Base-by-base conservation (phyloP, 1,284 basidiomycete species). In the Agaricales sp. region DNA sequence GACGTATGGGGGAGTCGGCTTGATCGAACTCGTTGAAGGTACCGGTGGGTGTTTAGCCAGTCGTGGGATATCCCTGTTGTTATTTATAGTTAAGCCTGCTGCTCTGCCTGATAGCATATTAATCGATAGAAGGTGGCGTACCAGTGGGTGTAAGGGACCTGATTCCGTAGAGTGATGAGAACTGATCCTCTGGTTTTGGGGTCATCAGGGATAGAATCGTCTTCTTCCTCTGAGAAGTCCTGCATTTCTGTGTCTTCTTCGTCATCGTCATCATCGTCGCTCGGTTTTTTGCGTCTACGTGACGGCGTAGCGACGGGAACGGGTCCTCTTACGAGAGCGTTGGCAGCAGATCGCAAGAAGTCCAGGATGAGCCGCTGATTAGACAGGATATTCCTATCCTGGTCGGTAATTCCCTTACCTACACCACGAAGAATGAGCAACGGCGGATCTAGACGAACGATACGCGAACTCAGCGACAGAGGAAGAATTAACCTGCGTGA, bases 391-490 rank as follows among this genome's bases (percentile, higher is more conserved):
- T 98, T 99, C 48, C 95, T 80, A 58, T 93, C 86, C 67, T 95
- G 92, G 62, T 99, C 92, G 43, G 90, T 82, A 56, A 98, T 95
- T 0, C 94, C 92, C 56, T 87, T 90, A 23, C 92, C 92, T 93
- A 35, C n/a, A 35, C 8, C 30, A 35, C 30, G n/a, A 11, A 35
- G 53, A 2, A 50, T 26, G 47, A 24, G 43, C 49, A 48, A 51
- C 51, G 53, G 44, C 47, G 48, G 53, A 22, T 50, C 26, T 43
- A 18, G 45, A 45, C 46, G 37, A 49, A 20, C 45, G 52, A 49
- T 24, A 4, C 18, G 19, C 43, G 38, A n/a, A 46, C 22, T 20
- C n/a, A 23, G 12, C 22, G 22, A 38, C 14, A 43, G 50, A 20
- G 18, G 46, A 30, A 26, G 11, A n/a, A 67, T 78, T 58, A 59